Conservation (phyloP, 2,329 filamentous ascomycete genomes). For the Blastomyces percursus region DNA sequence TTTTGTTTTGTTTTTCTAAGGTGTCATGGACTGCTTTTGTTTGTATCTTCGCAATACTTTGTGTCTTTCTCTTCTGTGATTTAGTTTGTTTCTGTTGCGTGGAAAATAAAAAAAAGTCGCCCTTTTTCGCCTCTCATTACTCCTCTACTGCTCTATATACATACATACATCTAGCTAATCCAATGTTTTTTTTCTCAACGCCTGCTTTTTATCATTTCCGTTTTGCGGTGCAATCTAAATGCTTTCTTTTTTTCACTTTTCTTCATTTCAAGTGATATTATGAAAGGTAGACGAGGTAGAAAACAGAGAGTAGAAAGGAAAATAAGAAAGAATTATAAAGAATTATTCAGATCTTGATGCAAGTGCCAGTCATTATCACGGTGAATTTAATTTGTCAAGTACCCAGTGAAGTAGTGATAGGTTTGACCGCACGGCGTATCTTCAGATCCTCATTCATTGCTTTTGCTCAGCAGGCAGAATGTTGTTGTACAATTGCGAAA, state of each 20-base stretch:
- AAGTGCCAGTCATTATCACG: no score
- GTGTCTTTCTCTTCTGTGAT: constrained; percentile 1
- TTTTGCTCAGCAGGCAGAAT: no score
- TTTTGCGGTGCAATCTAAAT: neutral
- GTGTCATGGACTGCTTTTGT: neutral
- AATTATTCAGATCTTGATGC: no score
- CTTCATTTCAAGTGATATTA: no score
- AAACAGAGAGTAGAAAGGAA: neutral
- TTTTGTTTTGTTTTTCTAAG: neutral
- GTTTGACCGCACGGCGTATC: no score
- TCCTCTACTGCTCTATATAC: neutral
- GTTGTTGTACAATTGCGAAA: no score
- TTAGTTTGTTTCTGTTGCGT: neutral
- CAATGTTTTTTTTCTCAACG: neutral
- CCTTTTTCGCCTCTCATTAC: neutral
- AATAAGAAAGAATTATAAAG: neutral
- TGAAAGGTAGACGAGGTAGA: no score
- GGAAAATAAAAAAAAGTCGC: neutral
- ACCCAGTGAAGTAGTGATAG: no score
- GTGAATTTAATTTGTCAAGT: no score
- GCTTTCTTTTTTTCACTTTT: no score
- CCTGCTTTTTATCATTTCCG: neutral
- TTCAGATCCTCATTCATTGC: no score
- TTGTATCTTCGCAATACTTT: neutral
- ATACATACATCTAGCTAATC: neutral